phyloP scores from a whole-genome alignment of 179 eudicot species.

The Patellifolia procumbens region DNA sequence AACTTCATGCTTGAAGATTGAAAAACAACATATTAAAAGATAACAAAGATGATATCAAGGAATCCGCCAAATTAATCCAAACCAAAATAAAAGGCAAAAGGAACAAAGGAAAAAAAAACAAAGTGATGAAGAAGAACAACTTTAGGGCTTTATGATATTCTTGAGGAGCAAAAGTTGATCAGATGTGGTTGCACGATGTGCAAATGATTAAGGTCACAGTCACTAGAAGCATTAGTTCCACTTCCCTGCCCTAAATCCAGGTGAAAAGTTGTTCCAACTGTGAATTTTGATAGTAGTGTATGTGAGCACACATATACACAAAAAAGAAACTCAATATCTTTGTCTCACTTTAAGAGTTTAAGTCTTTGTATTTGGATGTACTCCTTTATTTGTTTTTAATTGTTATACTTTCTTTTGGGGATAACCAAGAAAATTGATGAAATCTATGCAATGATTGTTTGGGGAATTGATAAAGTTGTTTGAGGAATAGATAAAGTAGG shows the following conservation, averaged over 20 bases:
- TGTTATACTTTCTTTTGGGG: no score
- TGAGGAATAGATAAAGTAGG: no score
- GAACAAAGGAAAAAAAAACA: not conserved
- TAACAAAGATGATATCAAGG: not conserved
- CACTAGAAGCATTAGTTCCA: not conserved
- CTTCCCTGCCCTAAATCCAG: not conserved
- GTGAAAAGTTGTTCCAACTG: not conserved
- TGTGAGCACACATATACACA: not conserved
- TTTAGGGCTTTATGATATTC: not conserved
- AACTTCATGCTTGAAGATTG: no score
- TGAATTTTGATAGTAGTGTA: no score
- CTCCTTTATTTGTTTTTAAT: no score
- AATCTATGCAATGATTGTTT: no score
- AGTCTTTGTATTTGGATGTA: no score
- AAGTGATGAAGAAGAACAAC: not conserved
- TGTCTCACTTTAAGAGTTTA: no score
- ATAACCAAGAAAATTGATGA: no score
- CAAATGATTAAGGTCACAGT: slow-evolving; percentile 15
- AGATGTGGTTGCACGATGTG: slow-evolving; percentile 6
- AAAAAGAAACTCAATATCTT: not conserved
- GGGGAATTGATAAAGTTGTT: no score
- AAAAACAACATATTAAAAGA: not conserved
- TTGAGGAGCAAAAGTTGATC: not conserved
- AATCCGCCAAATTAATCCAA: slow-evolving; percentile 18
- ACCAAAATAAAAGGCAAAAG: not conserved